Conservation (phyloP, 1,284 basidiomycete genomes). For the Malassezia furfur region DNA sequence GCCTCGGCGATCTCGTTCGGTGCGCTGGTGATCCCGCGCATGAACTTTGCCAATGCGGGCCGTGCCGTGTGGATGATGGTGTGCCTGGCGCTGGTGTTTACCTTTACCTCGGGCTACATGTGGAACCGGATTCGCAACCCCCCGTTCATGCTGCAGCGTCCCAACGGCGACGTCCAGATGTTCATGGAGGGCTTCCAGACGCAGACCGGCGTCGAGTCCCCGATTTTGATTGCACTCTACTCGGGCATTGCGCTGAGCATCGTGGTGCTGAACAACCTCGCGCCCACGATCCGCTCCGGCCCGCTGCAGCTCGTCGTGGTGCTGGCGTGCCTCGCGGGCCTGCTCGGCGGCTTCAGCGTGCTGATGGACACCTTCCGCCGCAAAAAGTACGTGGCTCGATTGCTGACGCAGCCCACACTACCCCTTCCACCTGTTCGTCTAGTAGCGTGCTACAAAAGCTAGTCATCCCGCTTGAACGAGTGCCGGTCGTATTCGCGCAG, state of each 20-base stretch:
- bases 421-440: conserved; percentile 16
- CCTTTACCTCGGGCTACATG: conserved; percentile 60
- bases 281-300: background rate
- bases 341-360: conserved; percentile 3
- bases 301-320: conserved; percentile 9
- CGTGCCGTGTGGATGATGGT: conserved; percentile 26
- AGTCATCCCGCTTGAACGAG: conserved; percentile 16
- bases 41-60: conserved; percentile 16
- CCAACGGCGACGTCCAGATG: conserved; percentile 59
- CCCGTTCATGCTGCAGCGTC: conserved; percentile 58
- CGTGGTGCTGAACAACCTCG: conserved; percentile 3
- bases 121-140: conserved; percentile 82
- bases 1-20: conserved; percentile 1
- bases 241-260: conserved; percentile 1
- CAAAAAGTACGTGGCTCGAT: conserved; percentile 3
- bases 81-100: conserved; percentile 27
- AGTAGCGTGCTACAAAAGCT: background rate
- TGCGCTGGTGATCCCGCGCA: conserved; percentile 21
- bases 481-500: conserved; percentile 12
- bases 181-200: conserved; percentile 72
- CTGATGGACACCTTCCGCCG: conserved; percentile 5
- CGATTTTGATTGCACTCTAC: conserved; percentile 70
- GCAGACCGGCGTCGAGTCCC: conserved; percentile 85
- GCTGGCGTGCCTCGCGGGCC: background rate
- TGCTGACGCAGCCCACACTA: conserved; percentile 2